phyloP scores from a whole-genome alignment of 1,284 basidiomycete species.

The Malassezia pachydermatis region DNA sequence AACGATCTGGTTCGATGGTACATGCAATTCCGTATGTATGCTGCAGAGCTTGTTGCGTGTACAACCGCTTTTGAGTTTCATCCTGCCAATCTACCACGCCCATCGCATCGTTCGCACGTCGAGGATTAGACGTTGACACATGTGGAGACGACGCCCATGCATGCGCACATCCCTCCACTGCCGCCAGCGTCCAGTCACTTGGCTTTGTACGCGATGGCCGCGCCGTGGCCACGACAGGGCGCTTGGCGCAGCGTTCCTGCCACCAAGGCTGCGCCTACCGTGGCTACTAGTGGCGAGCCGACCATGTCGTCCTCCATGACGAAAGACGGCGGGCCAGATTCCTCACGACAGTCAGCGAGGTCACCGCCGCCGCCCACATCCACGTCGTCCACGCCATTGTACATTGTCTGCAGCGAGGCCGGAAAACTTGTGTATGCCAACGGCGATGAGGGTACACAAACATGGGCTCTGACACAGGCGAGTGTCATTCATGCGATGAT shows the following conservation, averaged over 20 bases:
- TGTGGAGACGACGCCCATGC: background rate
- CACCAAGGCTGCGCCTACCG: no score
- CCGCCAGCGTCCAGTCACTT: no score
- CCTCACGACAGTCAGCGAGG: background rate
- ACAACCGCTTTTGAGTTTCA: background rate
- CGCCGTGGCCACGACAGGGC: no score
- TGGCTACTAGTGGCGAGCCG: no score
- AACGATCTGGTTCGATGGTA: conserved; percentile 9
- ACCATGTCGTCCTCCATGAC: no score
- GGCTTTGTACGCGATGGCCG: no score
- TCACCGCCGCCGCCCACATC: background rate
- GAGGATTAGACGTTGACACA: background rate
- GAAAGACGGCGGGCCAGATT: no score
- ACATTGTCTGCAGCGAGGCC: conserved; percentile 12
- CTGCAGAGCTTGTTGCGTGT: conserved; percentile 1
- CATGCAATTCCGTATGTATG: conserved; percentile 21
- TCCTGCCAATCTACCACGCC: background rate
- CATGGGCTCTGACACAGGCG: conserved; percentile 55
- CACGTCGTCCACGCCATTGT: background rate
- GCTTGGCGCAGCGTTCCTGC: no score
- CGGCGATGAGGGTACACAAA: background rate
- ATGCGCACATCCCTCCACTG: background rate
- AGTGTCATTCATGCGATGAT: conserved; percentile 91
- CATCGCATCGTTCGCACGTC: background rate
- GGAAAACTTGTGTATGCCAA: conserved; percentile 6